A percentile compares a stretch with the other conserved stretches of the same genome.
Conservation (phyloP, 495 filamentous ascomycete genomes). For the Penicillium pancosmium region DNA sequence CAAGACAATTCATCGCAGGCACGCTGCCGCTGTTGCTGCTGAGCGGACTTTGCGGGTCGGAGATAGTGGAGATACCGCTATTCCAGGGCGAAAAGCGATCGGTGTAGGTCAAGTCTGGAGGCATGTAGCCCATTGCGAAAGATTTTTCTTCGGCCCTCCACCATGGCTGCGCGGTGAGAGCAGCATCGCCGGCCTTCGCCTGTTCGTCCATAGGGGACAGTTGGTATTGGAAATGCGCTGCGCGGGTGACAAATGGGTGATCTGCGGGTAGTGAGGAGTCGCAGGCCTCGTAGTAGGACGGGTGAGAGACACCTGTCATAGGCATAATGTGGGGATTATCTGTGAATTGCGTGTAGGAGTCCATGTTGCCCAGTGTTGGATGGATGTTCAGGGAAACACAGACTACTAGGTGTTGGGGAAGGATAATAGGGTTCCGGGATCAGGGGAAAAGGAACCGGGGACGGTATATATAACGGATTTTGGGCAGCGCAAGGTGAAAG, state of each 20-base stretch:
- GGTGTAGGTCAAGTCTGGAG: conserved; percentile 11
- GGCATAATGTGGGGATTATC: conserved; percentile 19
- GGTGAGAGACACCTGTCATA: conserved; percentile 5
- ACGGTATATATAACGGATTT: conserved; percentile 19
- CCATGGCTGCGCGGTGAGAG: conserved; percentile 13
- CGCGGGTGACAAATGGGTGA: conserved; percentile 16
- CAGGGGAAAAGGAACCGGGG: neutral
- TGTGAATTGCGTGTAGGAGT: conserved; percentile 20
- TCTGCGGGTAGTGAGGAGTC: conserved; percentile 18
- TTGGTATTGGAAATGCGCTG: conserved; percentile 15
- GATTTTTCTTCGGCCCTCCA: conserved; percentile 9
- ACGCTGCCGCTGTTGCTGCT: conserved; percentile 22
- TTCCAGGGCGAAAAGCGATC: conserved; percentile 23
- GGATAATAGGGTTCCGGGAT: conserved; percentile 5
- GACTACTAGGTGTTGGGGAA: neutral
- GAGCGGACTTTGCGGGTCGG: conserved; percentile 27
- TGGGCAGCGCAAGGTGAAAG: neutral
- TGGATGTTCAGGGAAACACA: neutral
- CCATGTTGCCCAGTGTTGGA: conserved; percentile 21
- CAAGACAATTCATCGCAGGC: conserved; percentile 22
- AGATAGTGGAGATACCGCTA: conserved; percentile 23
- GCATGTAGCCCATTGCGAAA: conserved; percentile 12
- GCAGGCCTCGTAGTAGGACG: conserved; percentile 17
- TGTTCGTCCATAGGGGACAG: conserved; percentile 12
- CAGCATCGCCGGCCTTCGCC: conserved; percentile 4